phyloP scores from a whole-genome alignment of 345 rosid genomes.

The Syzygium oleosum region DNA sequence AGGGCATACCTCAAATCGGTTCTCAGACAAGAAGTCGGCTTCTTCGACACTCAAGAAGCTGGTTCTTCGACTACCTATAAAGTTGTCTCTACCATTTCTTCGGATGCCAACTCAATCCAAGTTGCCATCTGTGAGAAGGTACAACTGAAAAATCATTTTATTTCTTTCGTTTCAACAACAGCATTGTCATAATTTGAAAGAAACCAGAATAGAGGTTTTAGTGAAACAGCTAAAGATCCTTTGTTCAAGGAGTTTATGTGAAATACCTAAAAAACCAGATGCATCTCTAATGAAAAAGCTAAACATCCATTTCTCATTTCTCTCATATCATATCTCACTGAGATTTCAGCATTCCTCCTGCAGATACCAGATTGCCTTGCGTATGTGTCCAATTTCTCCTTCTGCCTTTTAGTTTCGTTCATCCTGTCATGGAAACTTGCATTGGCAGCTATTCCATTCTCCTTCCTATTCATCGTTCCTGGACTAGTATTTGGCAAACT shows the following conservation, averaged over 20 bases:
- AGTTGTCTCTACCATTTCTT: slow-evolving; percentile 53
- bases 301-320: background rate
- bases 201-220: background rate
- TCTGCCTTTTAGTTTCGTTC: slow-evolving; percentile 41
- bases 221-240: background rate
- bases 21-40: slow-evolving; percentile 58
- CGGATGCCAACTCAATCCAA: slow-evolving; percentile 59
- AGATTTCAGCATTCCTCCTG: slow-evolving; percentile 1
- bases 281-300: background rate
- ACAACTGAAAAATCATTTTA: background rate
- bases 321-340: background rate
- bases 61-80: slow-evolving; percentile 51
- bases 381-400: slow-evolving; percentile 38
- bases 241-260: background rate
- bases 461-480: slow-evolving; percentile 45
- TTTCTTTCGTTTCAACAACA: background rate
- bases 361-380: slow-evolving; percentile 55
- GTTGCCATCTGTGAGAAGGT: slow-evolving; percentile 67
- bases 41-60: slow-evolving; percentile 55
- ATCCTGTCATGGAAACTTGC: slow-evolving; percentile 53
- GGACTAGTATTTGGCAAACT: slow-evolving; percentile 53
- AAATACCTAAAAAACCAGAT: background rate
- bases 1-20: slow-evolving; percentile 53
- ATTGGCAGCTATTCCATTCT: slow-evolving; percentile 46
- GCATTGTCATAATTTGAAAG: background rate